phyloP scores from a whole-genome alignment of 805 yeast genomes.

The Starmerella riodocensis region DNA sequence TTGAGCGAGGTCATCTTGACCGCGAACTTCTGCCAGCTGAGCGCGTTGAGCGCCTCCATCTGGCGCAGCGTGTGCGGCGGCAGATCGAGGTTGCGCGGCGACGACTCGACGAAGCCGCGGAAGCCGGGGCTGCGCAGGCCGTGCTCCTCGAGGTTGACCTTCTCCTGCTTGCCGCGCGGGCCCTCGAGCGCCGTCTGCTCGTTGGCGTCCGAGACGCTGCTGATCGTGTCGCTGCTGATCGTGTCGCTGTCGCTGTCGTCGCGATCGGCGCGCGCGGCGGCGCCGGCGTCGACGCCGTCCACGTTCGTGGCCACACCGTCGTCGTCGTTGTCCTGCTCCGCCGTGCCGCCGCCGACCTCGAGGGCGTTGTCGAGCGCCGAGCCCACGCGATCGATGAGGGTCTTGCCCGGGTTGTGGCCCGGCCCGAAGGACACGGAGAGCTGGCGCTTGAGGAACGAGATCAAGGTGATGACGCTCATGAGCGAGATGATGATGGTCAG shows the following conservation, averaged over 20 bases:
- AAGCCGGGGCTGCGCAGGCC: constrained; percentile 6
- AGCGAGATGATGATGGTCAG: background rate
- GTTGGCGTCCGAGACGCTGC: background rate
- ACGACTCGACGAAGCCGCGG: constrained; percentile 9
- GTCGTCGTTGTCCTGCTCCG: background rate
- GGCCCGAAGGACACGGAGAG: background rate
- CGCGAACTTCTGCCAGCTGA: constrained; percentile 69
- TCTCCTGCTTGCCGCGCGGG: no score
- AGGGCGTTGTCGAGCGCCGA: constrained; percentile 8
- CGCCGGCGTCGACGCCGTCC: no score
- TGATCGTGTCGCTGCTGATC: background rate
- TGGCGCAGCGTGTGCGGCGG: background rate
- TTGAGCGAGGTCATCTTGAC: constrained; percentile 58
- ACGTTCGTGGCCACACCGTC: no score
- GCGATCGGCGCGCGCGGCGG: no score
- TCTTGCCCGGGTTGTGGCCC: background rate
- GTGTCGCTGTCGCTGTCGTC: background rate
- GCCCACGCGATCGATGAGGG: background rate
- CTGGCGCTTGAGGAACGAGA: background rate
- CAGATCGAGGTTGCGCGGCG: constrained; percentile 1
- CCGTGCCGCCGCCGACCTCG: background rate
- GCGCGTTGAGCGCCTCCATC: constrained; percentile 38
- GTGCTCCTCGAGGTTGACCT: background rate
- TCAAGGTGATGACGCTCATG: constrained; percentile 1
- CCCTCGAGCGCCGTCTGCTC: no score